These are phyloP conservation scores for Pichia sp. DNA, from an alignment of 1,139 yeast species.

Conservation along the genomic window DNA sequence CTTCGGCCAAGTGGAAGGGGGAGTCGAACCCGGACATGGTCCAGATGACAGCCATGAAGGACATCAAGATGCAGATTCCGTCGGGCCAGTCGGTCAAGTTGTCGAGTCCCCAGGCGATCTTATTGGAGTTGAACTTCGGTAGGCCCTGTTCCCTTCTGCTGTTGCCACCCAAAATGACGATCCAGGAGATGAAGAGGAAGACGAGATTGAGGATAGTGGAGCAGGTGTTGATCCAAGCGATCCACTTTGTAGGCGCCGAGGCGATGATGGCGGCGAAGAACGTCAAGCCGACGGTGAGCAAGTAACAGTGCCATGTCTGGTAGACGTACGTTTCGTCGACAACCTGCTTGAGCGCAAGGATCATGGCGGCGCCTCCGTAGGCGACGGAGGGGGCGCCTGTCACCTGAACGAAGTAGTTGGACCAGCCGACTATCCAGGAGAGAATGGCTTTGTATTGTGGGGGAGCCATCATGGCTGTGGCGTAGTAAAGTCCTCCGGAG, in stretches of 20 bases:
- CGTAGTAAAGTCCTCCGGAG: slow-evolving; percentile 64
- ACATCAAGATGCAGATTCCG: slow-evolving; percentile 57
- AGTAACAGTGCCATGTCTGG: slow-evolving; percentile 47
- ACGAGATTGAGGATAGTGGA: slow-evolving; percentile 51
- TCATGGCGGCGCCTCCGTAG: slow-evolving; percentile 57
- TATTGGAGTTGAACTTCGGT: slow-evolving; percentile 48
- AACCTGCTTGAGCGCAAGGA: slow-evolving; percentile 46
- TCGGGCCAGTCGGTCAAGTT: slow-evolving; percentile 66
- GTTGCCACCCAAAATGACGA: slow-evolving; percentile 56
- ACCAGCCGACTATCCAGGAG: slow-evolving; percentile 59
- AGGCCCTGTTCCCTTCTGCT: slow-evolving; percentile 36
- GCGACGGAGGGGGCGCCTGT: slow-evolving; percentile 63
- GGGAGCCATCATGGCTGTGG: slow-evolving; percentile 47
- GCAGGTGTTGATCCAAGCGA: slow-evolving; percentile 50
- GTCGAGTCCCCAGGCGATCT: slow-evolving; percentile 52
- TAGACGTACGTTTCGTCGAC: slow-evolving; percentile 37
- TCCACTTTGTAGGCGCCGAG: slow-evolving; percentile 49
- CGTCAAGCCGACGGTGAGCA: slow-evolving; percentile 50
- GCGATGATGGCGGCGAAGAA: slow-evolving; percentile 47
- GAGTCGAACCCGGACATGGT: slow-evolving; percentile 75
- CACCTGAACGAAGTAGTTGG: slow-evolving; percentile 53
- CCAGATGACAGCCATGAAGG: slow-evolving; percentile 68
- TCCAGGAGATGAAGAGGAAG: slow-evolving; percentile 51
- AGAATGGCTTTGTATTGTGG: slow-evolving; percentile 48
- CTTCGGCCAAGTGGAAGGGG: slow-evolving; percentile 71